These are phyloP conservation scores for Geotrichum aggregatum DNA, from an alignment of 1,139 yeast species.

Conservation along the genomic window DNA sequence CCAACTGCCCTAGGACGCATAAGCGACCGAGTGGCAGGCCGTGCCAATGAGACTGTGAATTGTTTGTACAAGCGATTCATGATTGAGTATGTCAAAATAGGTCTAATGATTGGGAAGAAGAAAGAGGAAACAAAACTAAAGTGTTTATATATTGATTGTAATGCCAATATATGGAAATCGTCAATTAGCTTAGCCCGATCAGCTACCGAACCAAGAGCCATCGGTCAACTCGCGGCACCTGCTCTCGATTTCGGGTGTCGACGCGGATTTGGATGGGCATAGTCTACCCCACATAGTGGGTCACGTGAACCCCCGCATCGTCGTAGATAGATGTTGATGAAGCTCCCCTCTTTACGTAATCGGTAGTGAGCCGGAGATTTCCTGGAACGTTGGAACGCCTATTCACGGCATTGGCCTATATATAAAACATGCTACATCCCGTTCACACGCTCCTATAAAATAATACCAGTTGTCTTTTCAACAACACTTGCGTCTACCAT, in stretches of 20 bases:
- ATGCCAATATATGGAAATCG: too few species aligned
- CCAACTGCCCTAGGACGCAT: not conserved
- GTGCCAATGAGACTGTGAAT: slow-evolving; percentile 9
- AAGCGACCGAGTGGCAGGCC: slow-evolving; percentile 14
- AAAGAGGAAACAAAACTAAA: not conserved
- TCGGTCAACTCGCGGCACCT: too few species aligned
- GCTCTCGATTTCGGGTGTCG: too few species aligned
- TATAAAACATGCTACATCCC: too few species aligned
- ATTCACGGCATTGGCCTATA: not conserved
- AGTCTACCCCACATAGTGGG: not conserved
- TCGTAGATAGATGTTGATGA: too few species aligned
- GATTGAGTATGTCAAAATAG: not conserved
- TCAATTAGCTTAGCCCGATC: too few species aligned
- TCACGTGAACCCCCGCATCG: not conserved
- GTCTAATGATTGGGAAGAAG: not conserved
- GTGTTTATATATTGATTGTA: too few species aligned
- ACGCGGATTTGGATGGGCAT: too few species aligned
- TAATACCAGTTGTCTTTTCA: too few species aligned
- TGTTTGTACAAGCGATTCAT: slow-evolving; percentile 5
- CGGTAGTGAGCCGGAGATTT: not conserved
- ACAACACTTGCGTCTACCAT: not conserved
- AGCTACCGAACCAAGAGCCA: too few species aligned
- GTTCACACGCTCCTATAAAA: too few species aligned
- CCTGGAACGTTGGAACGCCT: not conserved
- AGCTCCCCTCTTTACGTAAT: not conserved